These are phyloP conservation scores for Ceratorhiza oryzae-sativae DNA, from an alignment of 1,284 basidiomycete genomes.

Conservation along the genomic window DNA sequence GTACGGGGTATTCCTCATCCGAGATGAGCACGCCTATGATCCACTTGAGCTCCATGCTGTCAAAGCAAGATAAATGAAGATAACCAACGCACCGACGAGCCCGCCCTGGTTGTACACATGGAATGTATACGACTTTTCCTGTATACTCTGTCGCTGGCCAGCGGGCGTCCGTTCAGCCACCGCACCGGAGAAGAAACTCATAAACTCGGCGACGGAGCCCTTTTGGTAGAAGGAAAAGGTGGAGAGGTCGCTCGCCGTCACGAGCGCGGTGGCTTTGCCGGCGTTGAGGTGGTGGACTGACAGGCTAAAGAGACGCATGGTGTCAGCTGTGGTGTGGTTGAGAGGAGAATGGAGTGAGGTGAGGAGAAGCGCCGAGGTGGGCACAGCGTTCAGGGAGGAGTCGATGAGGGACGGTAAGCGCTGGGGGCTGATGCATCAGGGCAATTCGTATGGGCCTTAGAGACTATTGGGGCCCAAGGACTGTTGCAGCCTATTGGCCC, in stretches of 20 bases:
- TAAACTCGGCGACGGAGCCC: conserved; percentile 84
- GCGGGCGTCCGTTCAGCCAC: conserved; percentile 89
- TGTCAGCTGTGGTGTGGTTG: conserved; percentile 37
- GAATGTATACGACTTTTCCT: conserved; percentile 93
- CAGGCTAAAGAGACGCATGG: conserved; percentile 60
- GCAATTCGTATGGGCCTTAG: neutral
- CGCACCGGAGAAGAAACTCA: conserved; percentile 91
- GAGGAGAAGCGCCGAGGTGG: neutral
- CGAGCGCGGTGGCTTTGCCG: conserved; percentile 66
- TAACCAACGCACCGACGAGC: conserved; percentile 69
- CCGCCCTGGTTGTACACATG: conserved; percentile 90
- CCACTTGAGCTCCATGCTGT: neutral
- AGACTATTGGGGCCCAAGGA: too few species aligned
- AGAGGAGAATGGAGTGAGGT: neutral
- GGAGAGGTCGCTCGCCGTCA: conserved; percentile 82
- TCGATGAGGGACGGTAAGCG: neutral
- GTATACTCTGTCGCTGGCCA: conserved; percentile 90
- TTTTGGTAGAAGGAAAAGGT: conserved; percentile 95
- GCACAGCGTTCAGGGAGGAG: conserved; percentile 1
- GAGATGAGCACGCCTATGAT: conserved; percentile 86
- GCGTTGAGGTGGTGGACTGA: conserved; percentile 55
- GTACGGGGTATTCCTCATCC: conserved; percentile 95
- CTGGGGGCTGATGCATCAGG: neutral
- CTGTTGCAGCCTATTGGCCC: too few species aligned
- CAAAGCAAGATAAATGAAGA: neutral